A percentile compares a stretch with the other conserved stretches of the same genome.
Conservation (phyloP, 1,139 yeast species). For the Suzukiozyma palmioleophila region DNA sequence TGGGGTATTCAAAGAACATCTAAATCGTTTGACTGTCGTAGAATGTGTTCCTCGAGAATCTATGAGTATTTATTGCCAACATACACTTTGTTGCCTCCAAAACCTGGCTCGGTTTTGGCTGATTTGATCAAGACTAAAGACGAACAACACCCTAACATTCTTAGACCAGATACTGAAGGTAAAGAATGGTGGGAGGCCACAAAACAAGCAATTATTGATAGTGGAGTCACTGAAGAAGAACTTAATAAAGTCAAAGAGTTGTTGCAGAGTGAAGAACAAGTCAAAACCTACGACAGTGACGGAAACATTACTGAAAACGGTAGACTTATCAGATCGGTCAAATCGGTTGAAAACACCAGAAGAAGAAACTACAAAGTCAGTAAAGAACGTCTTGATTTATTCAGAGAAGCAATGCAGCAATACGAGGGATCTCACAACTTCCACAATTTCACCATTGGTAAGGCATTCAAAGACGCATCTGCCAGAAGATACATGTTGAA, state of each 20-base stretch:
- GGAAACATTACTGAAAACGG: conserved; percentile 39
- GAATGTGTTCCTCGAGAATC: conserved; percentile 89
- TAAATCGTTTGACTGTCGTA: conserved; percentile 90
- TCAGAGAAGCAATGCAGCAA: conserved; percentile 65
- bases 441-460: conserved; percentile 92
- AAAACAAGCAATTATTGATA: conserved; percentile 33
- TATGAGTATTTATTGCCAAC: conserved; percentile 93
- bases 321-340: conserved; percentile 51
- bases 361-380: conserved; percentile 71
- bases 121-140: conserved; percentile 54
- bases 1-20: conserved; percentile 94
- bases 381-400: conserved; percentile 51
- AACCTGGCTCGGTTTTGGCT: conserved; percentile 64
- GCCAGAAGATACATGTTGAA: conserved; percentile 78
- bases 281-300: conserved; percentile 16
- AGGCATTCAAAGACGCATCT: conserved; percentile 80
- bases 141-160: conserved; percentile 51
- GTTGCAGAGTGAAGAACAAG: conserved; percentile 7
- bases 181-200: conserved; percentile 67
- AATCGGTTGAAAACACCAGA: conserved; percentile 60
- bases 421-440: conserved; percentile 91
- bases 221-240: conserved; percentile 49
- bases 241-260: conserved; percentile 17
- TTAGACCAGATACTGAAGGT: conserved; percentile 66
- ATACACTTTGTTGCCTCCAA: conserved; percentile 85